Percentiles rank a stretch among this genome's conserved stretches.
Conservation (phyloP, 306 rosid species). For the Cucurbita pepo region DNA sequence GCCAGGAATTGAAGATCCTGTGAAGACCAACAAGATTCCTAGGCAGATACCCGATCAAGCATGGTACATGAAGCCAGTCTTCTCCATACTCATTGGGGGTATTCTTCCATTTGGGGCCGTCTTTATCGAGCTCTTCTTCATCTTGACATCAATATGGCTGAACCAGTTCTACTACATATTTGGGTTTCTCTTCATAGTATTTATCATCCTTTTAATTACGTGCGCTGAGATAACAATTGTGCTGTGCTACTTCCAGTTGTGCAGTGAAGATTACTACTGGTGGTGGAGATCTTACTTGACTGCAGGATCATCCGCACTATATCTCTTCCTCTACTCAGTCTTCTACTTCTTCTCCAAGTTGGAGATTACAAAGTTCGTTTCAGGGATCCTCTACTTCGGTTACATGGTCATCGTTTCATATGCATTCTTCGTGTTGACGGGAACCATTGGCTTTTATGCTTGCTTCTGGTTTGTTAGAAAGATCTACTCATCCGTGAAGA, state of each 20-base stretch:
- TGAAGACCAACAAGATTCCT: constrained; percentile 94
- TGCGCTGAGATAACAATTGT: constrained; percentile 95
- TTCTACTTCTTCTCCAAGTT: constrained; percentile 94
- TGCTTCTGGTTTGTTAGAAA: constrained; percentile 96
- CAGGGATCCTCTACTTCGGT: constrained; percentile 87
- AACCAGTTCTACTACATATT: constrained; percentile 98
- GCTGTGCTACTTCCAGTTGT: constrained; percentile 96
- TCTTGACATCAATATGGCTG: constrained; percentile 96
- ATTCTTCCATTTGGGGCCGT: constrained; percentile 99
- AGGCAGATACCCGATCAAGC: constrained; percentile 96
- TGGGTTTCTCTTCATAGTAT: constrained; percentile 93
- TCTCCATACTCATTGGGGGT: constrained; percentile 94
- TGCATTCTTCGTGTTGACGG: constrained; percentile 85
- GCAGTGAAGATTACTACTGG: constrained; percentile 99
- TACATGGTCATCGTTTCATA: constrained; percentile 80
- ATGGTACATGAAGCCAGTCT: constrained; percentile 94
- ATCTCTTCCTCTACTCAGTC: constrained; percentile 85
- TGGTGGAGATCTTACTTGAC: constrained; percentile 99
- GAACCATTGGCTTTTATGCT: constrained; percentile 94
- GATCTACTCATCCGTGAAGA: constrained; percentile 95
- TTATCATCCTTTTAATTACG: constrained; percentile 72
- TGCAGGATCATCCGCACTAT: constrained; percentile 90
- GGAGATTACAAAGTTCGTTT: constrained; percentile 83
- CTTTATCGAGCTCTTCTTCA: constrained; percentile 93
- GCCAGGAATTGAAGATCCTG: constrained; percentile 89